Conservation (phyloP, 805 yeast species). For the Kregervanrija delftensis region DNA sequence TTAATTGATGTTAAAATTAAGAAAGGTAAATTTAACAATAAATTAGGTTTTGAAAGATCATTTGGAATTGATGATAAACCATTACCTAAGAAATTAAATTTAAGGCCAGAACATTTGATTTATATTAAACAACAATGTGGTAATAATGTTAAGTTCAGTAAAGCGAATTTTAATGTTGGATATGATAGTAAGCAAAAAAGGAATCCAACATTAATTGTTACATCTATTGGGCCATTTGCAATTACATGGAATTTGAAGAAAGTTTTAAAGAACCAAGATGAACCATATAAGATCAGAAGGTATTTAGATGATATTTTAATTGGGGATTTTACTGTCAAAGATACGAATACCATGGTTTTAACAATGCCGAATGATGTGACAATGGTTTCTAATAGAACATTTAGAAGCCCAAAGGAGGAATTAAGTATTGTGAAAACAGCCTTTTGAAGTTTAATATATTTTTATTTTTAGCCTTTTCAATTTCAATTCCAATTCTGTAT, state of each 20-base stretch:
- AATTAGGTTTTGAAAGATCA: slow-evolving; percentile 55
- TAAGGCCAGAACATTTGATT: slow-evolving; percentile 68
- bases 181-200: slow-evolving; percentile 44
- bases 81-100: slow-evolving; percentile 56
- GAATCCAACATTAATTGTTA: slow-evolving; percentile 51
- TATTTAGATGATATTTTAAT: slow-evolving; percentile 59
- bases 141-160: slow-evolving; percentile 50
- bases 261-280: slow-evolving; percentile 44
- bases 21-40: slow-evolving; percentile 53
- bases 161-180: slow-evolving; percentile 74
- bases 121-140: slow-evolving; percentile 47
- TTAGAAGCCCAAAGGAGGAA: slow-evolving; percentile 43
- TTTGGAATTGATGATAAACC: slow-evolving; percentile 64
- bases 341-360: slow-evolving; percentile 62
- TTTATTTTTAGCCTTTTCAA: background rate
- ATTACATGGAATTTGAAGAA: slow-evolving; percentile 71
- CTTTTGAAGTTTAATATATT: slow-evolving; percentile 1
- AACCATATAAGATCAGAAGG: slow-evolving; percentile 56
- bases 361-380: slow-evolving; percentile 74
- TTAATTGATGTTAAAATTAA: slow-evolving; percentile 61
- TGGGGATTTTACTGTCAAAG: slow-evolving; percentile 72
- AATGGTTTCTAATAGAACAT: slow-evolving; percentile 53
- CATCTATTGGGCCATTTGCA: slow-evolving; percentile 78
- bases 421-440: slow-evolving; percentile 22
- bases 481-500: too few relatives aligned